phyloP scores from a whole-genome alignment of 1,284 basidiomycete genomes.

The Hemileia vastatrix region DNA sequence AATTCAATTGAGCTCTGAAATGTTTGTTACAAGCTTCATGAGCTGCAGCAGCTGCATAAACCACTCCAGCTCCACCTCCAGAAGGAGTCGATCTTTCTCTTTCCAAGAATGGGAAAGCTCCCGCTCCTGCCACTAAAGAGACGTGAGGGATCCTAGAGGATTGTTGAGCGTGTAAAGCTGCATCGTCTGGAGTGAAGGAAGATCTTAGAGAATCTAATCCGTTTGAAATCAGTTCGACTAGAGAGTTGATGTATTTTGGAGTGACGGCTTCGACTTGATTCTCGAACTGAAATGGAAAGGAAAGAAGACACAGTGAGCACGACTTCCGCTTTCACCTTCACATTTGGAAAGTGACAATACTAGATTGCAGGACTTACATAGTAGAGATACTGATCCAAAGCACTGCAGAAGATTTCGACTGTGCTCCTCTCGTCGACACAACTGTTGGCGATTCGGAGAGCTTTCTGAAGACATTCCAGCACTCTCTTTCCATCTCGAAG shows the following conservation, averaged over 20 bases:
- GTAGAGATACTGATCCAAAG: conserved; percentile 42
- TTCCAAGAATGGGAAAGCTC: neutral
- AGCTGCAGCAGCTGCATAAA: neutral
- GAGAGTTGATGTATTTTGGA: conserved; percentile 39
- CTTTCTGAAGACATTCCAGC: conserved; percentile 41
- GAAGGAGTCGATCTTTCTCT: neutral
- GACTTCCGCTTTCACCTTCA: neutral
- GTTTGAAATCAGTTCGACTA: conserved; percentile 39
- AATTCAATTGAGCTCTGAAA: neutral
- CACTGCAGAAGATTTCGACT: conserved; percentile 41
- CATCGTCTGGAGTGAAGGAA: neutral
- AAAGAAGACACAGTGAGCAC: neutral
- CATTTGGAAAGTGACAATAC: neutral
- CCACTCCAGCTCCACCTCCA: neutral
- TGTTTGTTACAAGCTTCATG: neutral
- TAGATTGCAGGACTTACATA: conserved; percentile 26
- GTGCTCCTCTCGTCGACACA: conserved; percentile 41
- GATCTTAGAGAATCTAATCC: conserved; percentile 26
- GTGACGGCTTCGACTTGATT: conserved; percentile 39
- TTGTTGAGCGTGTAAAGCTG: neutral
- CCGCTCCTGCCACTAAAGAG: neutral
- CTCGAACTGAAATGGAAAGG: conserved; percentile 29
- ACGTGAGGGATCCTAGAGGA: neutral
- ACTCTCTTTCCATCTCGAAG: conserved; percentile 41
- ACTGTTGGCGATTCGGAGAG: conserved; percentile 40